These are phyloP conservation scores for Ceratocystis colombiana DNA, from an alignment of 2,329 filamentous ascomycete genomes.

Conservation along the genomic window DNA sequence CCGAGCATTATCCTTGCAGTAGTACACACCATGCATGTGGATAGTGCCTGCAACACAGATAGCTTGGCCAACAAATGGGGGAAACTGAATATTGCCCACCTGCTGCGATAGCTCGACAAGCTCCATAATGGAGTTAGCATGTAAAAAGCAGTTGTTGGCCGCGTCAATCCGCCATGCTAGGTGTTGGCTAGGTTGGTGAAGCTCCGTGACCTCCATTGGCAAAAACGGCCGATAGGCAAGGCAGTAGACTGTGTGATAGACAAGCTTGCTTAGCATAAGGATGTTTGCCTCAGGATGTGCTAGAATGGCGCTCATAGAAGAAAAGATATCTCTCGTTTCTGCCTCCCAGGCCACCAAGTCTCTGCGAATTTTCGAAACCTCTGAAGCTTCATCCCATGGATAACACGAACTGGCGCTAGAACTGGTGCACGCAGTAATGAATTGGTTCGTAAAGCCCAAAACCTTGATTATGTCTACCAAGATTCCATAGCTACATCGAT, in stretches of 20 bases:
- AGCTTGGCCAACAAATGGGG: slow-evolving; percentile 76
- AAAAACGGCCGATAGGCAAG: slow-evolving; percentile 79
- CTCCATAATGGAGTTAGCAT: slow-evolving; percentile 79
- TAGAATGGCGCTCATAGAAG: slow-evolving; percentile 63
- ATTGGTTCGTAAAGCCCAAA: slow-evolving; percentile 71
- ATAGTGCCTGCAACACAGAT: slow-evolving; percentile 80
- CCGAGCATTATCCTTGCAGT: slow-evolving; percentile 44
- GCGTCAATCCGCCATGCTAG: slow-evolving; percentile 91
- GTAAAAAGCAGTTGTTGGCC: slow-evolving; percentile 74
- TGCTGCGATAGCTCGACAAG: slow-evolving; percentile 69
- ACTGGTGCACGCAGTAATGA: slow-evolving; percentile 67
- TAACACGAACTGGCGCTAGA: slow-evolving; percentile 86
- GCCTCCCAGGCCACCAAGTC: slow-evolving; percentile 79
- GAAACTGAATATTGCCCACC: slow-evolving; percentile 68
- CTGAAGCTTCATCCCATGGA: slow-evolving; percentile 79
- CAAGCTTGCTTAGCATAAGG: slow-evolving; percentile 70
- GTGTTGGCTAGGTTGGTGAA: slow-evolving; percentile 70
- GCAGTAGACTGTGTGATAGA: slow-evolving; percentile 80
- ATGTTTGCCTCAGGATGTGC: slow-evolving; percentile 68
- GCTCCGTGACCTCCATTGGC: slow-evolving; percentile 70
- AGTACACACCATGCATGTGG: slow-evolving; percentile 76
- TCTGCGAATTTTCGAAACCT: slow-evolving; percentile 73
- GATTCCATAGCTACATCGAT: slow-evolving; percentile 67
- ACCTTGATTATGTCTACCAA: slow-evolving; percentile 77
- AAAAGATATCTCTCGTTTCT: slow-evolving; percentile 68